A percentile compares a stretch with the other conserved stretches of the same genome.
Evolutionary conservation across 2,329 filamentous ascomycete genomes (phyloP).

Genomic region (Mariannaea elegans): DNA sequence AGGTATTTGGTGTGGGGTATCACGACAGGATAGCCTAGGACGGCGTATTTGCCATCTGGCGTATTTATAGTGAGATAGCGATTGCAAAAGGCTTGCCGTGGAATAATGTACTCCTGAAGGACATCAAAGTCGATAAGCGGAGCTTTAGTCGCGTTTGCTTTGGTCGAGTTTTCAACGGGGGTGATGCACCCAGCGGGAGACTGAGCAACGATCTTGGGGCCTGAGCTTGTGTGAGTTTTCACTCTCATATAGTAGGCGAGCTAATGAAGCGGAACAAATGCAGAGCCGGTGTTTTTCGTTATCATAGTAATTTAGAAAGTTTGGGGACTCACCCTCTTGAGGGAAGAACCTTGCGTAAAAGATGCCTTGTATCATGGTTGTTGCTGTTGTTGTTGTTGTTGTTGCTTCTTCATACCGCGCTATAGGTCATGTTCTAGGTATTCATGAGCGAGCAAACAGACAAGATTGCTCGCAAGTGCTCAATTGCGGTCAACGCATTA

Average conservation of each 20-base stretch:
- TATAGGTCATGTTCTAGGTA: slow-evolving; percentile 11
- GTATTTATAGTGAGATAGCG: slow-evolving; percentile 85
- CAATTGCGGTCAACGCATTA: background rate
- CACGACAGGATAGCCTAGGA: slow-evolving; percentile 90
- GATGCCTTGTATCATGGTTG: slow-evolving; percentile 73
- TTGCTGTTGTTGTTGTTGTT: background rate
- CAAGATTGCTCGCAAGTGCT: background rate
- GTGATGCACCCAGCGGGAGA: slow-evolving; percentile 71
- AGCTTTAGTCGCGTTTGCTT: slow-evolving; percentile 48
- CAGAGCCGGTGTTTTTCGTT: no score
- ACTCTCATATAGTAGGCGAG: background rate
- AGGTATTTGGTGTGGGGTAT: slow-evolving; percentile 84
- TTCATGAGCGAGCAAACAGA: background rate
- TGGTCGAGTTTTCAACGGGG: slow-evolving; percentile 46
- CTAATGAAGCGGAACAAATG: no score
- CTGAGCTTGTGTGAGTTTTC: slow-evolving; percentile 44
- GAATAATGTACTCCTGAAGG: slow-evolving; percentile 92
- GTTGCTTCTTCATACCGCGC: slow-evolving; percentile 24
- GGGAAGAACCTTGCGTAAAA: slow-evolving; percentile 76
- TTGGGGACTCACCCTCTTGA: slow-evolving; percentile 63
- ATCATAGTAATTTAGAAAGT: no score
- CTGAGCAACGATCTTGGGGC: slow-evolving; percentile 70
- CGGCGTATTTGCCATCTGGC: slow-evolving; percentile 72
- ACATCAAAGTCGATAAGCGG: slow-evolving; percentile 86
- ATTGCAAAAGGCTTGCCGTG: slow-evolving; percentile 93